A percentile compares a stretch with the other conserved stretches of the same genome.
Evolutionary conservation across 2,329 filamentous ascomycete species (phyloP).

Genomic region (Waltergamsia citrina): DNA sequence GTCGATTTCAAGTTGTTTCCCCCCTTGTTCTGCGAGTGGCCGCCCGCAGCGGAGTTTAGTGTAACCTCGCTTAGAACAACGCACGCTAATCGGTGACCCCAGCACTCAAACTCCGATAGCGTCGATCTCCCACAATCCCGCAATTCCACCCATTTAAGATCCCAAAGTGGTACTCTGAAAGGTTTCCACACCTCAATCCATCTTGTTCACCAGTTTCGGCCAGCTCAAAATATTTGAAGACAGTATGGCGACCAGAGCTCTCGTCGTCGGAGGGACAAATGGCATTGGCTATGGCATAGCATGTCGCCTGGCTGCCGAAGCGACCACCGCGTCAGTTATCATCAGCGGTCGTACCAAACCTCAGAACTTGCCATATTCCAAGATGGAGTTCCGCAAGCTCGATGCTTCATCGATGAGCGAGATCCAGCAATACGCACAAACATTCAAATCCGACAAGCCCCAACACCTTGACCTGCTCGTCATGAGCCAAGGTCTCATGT

Average conservation of each 20-base stretch:
- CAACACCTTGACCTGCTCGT: slow-evolving; percentile 25
- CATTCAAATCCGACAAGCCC: slow-evolving; percentile 12
- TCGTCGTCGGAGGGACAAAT: slow-evolving; percentile 24
- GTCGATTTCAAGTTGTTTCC: too few relatives aligned
- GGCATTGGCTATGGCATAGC: slow-evolving; percentile 26
- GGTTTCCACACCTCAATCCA: too few relatives aligned
- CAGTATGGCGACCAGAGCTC: slow-evolving; percentile 16
- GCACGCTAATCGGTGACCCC: too few relatives aligned
- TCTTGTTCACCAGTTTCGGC: too few relatives aligned
- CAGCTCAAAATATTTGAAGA: too few relatives aligned
- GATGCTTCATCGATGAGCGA: slow-evolving; percentile 22
- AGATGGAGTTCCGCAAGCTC: slow-evolving; percentile 19
- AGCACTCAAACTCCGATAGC: too few relatives aligned
- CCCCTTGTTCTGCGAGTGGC: too few relatives aligned
- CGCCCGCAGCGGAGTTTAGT: too few relatives aligned
- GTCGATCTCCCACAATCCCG: too few relatives aligned
- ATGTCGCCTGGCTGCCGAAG: slow-evolving; percentile 18
- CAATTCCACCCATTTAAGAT: too few relatives aligned
- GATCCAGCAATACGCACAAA: slow-evolving; percentile 22
- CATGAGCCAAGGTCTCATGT: slow-evolving; percentile 26
- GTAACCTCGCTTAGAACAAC: too few relatives aligned
- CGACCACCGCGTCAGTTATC: slow-evolving; percentile 15
- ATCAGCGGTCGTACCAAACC: slow-evolving; percentile 22
- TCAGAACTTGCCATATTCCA: slow-evolving; percentile 15
- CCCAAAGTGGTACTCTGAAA: too few relatives aligned